phyloP scores from a whole-genome alignment of 2,329 filamentous ascomycete genomes.

The Huntiella moniliformis region DNA sequence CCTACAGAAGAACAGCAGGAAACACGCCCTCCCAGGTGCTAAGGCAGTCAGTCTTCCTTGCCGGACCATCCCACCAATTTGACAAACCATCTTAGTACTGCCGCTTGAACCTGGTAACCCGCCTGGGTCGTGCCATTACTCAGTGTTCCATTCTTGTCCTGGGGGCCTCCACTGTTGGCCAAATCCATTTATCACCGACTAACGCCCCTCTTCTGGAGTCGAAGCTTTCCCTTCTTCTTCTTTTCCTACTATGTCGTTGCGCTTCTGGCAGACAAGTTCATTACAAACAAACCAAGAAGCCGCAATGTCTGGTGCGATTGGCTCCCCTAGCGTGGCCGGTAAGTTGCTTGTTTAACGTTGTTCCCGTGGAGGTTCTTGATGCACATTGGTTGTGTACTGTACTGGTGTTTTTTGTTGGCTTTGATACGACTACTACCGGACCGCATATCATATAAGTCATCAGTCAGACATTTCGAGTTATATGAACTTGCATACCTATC shows the following conservation, averaged over 20 bases:
- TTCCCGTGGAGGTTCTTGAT: slow-evolving; percentile 18
- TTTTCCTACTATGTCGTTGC: slow-evolving; percentile 17
- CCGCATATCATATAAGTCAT: too few relatives aligned
- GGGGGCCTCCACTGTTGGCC: background rate
- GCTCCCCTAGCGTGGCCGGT: slow-evolving; percentile 12
- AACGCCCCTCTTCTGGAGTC: slow-evolving; percentile 3
- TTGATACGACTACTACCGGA: background rate
- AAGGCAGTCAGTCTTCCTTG: slow-evolving; percentile 1
- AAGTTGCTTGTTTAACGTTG: slow-evolving; percentile 2
- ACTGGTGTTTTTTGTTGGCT: background rate
- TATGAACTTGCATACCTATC: too few relatives aligned
- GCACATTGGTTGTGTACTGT: too few relatives aligned
- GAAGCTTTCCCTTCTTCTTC: slow-evolving; percentile 10
- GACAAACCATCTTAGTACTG: background rate
- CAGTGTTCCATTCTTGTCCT: slow-evolving; percentile 3
- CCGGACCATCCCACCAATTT: too few relatives aligned
- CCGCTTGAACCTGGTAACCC: slow-evolving; percentile 1
- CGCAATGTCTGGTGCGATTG: slow-evolving; percentile 11
- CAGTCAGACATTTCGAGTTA: too few relatives aligned
- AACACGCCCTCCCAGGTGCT: too few relatives aligned
- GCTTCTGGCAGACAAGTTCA: slow-evolving; percentile 11
- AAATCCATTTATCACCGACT: slow-evolving; percentile 10
- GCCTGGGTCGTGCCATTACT: slow-evolving; percentile 3
- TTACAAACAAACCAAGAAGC: slow-evolving; percentile 6
- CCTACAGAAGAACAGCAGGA: too few relatives aligned